phyloP scores from a whole-genome alignment of 2,329 filamentous ascomycete species.

The Leptographium flavum region DNA sequence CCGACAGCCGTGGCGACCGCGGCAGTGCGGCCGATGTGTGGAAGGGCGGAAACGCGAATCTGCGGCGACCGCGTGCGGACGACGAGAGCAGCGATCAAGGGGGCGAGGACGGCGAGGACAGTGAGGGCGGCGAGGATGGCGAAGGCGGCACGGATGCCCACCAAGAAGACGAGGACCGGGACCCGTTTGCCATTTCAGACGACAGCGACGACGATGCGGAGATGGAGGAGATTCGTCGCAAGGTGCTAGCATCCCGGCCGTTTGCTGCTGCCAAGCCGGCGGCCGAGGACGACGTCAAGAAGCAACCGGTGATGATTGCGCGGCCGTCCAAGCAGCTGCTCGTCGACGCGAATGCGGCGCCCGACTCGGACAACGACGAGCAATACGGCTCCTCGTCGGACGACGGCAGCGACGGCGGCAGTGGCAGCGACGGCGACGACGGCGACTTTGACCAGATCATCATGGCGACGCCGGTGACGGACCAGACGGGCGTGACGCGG shows the following conservation, averaged over 20 bases:
- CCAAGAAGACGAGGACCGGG: constrained; percentile 26
- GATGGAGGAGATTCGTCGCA: constrained; percentile 83
- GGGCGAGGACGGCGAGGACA: constrained; percentile 34
- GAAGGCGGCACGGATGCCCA: constrained; percentile 16
- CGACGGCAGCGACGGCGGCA: constrained; percentile 12
- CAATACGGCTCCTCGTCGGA: constrained; percentile 4
- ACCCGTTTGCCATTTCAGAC: constrained; percentile 65
- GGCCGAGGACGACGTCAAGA: constrained; percentile 23
- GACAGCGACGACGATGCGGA: constrained; percentile 57
- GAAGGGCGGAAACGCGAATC: constrained; percentile 83
- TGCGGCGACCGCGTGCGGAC: constrained; percentile 23
- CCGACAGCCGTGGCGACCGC: constrained; percentile 52
- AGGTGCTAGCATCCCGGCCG: constrained; percentile 81
- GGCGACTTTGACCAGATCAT: constrained; percentile 89
- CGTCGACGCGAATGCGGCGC: constrained; percentile 52
- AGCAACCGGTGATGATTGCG: constrained; percentile 49
- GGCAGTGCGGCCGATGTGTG: constrained; percentile 64
- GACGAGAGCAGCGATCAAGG: constrained; percentile 37
- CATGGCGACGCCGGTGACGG: constrained; percentile 76
- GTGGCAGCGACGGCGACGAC: constrained; percentile 41
- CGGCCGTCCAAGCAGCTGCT: constrained; percentile 33
- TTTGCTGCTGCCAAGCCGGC: constrained; percentile 49
- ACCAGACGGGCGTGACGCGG: constrained; percentile 55
- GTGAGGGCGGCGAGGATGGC: constrained; percentile 24
- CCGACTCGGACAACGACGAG: constrained; percentile 50